These are phyloP conservation scores for Candida odintsovae DNA, from an alignment of 805 yeast species.

Conservation along the genomic window DNA sequence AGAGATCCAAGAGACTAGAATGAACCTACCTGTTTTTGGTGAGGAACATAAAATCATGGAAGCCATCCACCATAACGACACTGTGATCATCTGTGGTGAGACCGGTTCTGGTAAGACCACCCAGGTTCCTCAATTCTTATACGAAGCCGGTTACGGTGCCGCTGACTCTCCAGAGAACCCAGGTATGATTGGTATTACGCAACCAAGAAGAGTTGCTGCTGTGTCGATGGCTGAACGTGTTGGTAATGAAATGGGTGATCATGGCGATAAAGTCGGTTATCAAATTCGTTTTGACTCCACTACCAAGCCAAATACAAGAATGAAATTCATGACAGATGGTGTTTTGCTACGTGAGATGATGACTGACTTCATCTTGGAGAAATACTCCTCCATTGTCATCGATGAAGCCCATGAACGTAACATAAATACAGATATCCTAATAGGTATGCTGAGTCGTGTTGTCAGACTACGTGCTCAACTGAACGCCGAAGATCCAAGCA, in stretches of 20 bases:
- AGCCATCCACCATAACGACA: constrained; percentile 87
- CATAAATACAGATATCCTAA: constrained; percentile 89
- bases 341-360: constrained; percentile 90
- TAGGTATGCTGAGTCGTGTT: constrained; percentile 90
- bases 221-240: constrained; percentile 88
- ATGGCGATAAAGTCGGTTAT: constrained; percentile 64
- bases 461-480: constrained; percentile 62
- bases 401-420: constrained; percentile 99
- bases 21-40: constrained; percentile 78
- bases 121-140: constrained; percentile 93
- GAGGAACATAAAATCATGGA: constrained; percentile 96
- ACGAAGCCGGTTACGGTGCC: constrained; percentile 86
- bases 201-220: constrained; percentile 92
- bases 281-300: constrained; percentile 79
- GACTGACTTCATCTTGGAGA: constrained; percentile 72
- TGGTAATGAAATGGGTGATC: constrained; percentile 67
- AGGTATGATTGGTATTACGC: constrained; percentile 95
- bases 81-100: constrained; percentile 90
- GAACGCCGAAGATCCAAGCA: constrained; percentile 39
- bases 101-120: constrained; percentile 99
- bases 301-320: constrained; percentile 55
- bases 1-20: constrained; percentile 61
- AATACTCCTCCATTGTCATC: constrained; percentile 81
- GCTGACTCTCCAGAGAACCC: constrained; percentile 53
- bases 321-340: constrained; percentile 94